Evolutionary conservation across 306 rosid genomes (phyloP).

Genomic region (Dalbergia cochinchinensis): DNA sequence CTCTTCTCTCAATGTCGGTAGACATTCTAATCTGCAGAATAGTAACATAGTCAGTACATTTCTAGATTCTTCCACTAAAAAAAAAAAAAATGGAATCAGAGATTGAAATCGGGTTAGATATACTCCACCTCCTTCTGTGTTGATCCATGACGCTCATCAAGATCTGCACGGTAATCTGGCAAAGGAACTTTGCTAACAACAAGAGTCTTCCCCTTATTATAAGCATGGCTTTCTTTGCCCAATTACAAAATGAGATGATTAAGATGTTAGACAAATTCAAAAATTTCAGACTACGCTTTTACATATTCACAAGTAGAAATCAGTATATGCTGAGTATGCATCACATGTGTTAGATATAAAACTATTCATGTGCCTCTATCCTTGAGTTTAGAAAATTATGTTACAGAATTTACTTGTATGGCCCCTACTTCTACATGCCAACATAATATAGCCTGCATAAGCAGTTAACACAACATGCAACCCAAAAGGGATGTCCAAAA

Average conservation of each 20-base stretch:
- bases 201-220: conserved; percentile 83
- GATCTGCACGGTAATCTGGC: conserved; percentile 98
- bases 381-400: background rate
- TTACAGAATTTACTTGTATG: background rate
- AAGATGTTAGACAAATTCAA: conserved; percentile 47
- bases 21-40: conserved; percentile 86
- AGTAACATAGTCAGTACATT: conserved; percentile 13
- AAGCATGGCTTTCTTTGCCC: conserved; percentile 95
- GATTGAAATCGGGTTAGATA: conserved; percentile 26
- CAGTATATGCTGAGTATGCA: conserved; percentile 21
- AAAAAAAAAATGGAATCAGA: background rate
- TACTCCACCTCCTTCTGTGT: conserved; percentile 81
- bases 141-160: conserved; percentile 94
- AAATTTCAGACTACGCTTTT: conserved; percentile 12
- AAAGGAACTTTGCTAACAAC: conserved; percentile 91
- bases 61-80: conserved; percentile 17
- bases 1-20: conserved; percentile 77
- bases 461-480: background rate
- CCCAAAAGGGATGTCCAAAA: background rate
- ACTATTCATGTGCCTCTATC: too few relatives aligned
- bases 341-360: background rate
- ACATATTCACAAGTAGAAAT: background rate
- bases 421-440: conserved; percentile 12
- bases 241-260: conserved; percentile 53
- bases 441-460: conserved; percentile 30